Evolutionary conservation across 805 yeast genomes (phyloP), one percentile per base, ranked within the genome.

Genomic region (Saccharomyces kudriavzevii): DNA sequence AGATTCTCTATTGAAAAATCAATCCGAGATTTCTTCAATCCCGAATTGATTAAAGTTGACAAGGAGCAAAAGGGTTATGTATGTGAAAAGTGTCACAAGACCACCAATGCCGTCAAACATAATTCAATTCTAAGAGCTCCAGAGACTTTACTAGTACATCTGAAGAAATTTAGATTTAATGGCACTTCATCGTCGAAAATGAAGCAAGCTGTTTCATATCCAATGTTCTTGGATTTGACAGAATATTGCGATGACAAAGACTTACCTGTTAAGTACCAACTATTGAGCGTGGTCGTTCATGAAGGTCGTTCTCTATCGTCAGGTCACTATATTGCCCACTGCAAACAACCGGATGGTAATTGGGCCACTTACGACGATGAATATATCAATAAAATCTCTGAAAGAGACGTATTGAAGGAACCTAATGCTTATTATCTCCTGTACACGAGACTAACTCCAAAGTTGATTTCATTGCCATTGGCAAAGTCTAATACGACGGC

Each of bases 311-410:
- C 96, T 1, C 84, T 91, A 13, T 83, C 90, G 47, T 84, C 94
- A 2, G 99, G 99, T 3, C 99, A 94, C 70, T 94, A 94, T 65
- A 81, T 90, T 55, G 87, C 96, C 0, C 89, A 88, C 66, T 88
- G 96, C 66, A 80, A 86, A 57, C 97, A 91, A 70, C 96, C 97
- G 0, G 94, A 88, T 70, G 92, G 90, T 1, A 72, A 85, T 1
- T 94, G 98, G 99, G 84, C 89, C 28, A 84, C 89, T 9, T 94
- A 92, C 69, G 98, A 94, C 67, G 99, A 94, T 67, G 99, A 94
- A 63, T 82, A 85, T 63, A 83, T 89, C 60, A 86, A 88, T 63
- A 77, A 76, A 55, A 83, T 88, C 52, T 77, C 84, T 35, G 94
- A 88, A 62, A 76, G 80, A 53, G 82, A 80, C 47, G 96, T 89